A percentile compares a stretch with the other conserved stretches of the same genome.
Conservation (phyloP, 495 filamentous ascomycete species). For the Annulohypoxylon stygium region DNA sequence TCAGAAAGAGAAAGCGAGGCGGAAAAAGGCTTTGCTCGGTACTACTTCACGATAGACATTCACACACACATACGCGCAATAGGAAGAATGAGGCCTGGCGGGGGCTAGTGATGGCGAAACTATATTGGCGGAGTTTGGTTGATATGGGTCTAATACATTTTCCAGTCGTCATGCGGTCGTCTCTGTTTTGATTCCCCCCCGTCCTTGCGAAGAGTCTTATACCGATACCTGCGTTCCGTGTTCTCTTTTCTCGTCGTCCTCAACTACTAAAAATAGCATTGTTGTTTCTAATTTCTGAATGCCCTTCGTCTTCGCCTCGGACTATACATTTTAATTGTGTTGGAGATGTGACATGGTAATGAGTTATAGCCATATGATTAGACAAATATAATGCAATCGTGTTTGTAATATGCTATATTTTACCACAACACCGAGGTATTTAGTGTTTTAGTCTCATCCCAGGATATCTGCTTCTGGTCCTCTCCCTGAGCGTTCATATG, state of each 20-base stretch:
- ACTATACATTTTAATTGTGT: background rate
- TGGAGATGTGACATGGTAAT: background rate
- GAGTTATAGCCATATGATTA: background rate
- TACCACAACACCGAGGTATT: constrained; percentile 66
- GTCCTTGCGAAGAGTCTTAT: constrained; percentile 28
- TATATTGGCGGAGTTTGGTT: constrained; percentile 55
- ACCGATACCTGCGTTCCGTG: constrained; percentile 14
- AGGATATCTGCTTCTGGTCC: constrained; percentile 17
- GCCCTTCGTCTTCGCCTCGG: background rate
- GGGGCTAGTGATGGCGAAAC: constrained; percentile 45
- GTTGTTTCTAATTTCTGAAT: background rate
- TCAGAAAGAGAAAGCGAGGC: constrained; percentile 27
- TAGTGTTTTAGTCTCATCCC: constrained; percentile 53
- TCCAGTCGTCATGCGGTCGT: constrained; percentile 31
- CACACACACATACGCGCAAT: constrained; percentile 25
- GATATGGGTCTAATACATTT: constrained; percentile 54
- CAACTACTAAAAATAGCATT: constrained; percentile 15
- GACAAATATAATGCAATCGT: background rate
- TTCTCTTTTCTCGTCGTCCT: background rate
- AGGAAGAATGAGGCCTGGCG: constrained; percentile 43
- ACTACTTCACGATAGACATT: constrained; percentile 46
- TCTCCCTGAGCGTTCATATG: constrained; percentile 37
- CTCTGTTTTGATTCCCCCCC: constrained; percentile 17
- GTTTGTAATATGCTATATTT: constrained; percentile 9
- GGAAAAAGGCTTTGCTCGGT: background rate